phyloP scores from a whole-genome alignment of 2,329 filamentous ascomycete species.

The Aspergillus pseudoviridinutans region DNA sequence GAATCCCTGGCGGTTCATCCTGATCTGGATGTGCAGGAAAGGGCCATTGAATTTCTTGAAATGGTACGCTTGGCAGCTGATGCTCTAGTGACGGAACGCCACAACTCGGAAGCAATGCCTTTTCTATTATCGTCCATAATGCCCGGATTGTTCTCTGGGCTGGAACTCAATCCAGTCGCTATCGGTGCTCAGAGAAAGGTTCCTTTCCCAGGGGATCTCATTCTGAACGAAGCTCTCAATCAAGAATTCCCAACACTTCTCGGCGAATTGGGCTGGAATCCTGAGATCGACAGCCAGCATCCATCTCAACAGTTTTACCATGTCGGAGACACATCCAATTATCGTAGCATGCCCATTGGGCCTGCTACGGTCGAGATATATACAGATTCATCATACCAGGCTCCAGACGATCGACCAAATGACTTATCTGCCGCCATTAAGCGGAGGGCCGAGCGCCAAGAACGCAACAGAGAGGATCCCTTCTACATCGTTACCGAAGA shows the following conservation, averaged over 20 bases:
- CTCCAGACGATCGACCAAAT: constrained; percentile 45
- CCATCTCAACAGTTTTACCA: constrained; percentile 39
- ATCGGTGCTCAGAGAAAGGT: constrained; percentile 79
- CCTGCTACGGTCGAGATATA: constrained; percentile 17
- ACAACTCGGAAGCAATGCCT: constrained; percentile 58
- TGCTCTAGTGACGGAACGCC: constrained; percentile 47
- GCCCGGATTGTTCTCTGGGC: constrained; percentile 77
- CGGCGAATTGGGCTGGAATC: constrained; percentile 46
- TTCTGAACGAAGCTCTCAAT: constrained; percentile 80
- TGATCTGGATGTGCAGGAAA: constrained; percentile 88
- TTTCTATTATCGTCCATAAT: constrained; percentile 86
- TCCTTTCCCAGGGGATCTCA: constrained; percentile 68
- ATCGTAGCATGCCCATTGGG: constrained; percentile 19
- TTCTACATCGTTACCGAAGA: constrained; percentile 74
- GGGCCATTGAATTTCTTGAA: constrained; percentile 88
- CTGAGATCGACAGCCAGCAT: constrained; percentile 47
- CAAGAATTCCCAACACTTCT: constrained; percentile 66
- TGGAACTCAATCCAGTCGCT: constrained; percentile 90
- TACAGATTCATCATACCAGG: constrained; percentile 35
- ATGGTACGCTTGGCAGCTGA: constrained; percentile 82
- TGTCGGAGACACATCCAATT: constrained; percentile 22
- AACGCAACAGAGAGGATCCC: constrained; percentile 86
- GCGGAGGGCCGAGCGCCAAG: constrained; percentile 70
- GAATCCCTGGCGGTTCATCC: constrained; percentile 78
- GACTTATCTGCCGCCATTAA: constrained; percentile 71